phyloP scores from a whole-genome alignment of 106 monocot species.

The Dendrobium officinale region DNA sequence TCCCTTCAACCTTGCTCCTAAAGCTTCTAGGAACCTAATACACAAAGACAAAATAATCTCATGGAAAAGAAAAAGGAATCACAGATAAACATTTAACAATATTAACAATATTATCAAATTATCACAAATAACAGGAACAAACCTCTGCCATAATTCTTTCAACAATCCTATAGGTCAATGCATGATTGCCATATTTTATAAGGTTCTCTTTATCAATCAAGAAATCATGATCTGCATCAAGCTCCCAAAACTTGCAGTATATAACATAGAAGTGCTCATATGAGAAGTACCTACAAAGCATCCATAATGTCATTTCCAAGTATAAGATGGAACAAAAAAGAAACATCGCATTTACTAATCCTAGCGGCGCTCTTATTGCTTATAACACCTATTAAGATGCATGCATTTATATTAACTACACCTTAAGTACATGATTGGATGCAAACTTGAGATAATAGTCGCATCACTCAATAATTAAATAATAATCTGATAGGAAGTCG shows the following conservation, averaged over 20 bases:
- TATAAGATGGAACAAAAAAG: too few species aligned
- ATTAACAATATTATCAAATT: not conserved
- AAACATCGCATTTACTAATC: too few species aligned
- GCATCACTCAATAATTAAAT: too few species aligned
- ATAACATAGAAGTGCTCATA: constrained; percentile 78
- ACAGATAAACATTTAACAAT: not conserved
- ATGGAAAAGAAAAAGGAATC: not conserved
- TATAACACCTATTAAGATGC: too few species aligned
- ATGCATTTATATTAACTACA: too few species aligned
- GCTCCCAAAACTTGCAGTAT: constrained; percentile 76
- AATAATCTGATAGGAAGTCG: too few species aligned
- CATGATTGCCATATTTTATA: constrained; percentile 92
- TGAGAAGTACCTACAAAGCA: constrained; percentile 50
- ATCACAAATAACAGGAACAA: constrained; percentile 4
- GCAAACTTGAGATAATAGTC: too few species aligned
- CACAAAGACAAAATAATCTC: too few species aligned
- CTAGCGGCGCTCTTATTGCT: too few species aligned
- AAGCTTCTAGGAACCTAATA: constrained; percentile 83
- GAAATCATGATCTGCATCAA: constrained; percentile 72
- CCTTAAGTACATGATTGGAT: too few species aligned
- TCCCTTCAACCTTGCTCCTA: constrained; percentile 81
- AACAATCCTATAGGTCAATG: constrained; percentile 95
- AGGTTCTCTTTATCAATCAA: constrained; percentile 78
- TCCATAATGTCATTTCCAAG: too few species aligned
- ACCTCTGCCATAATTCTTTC: constrained; percentile 94